Evolutionary conservation across 1,139 yeast genomes (phyloP), one percentile per base, ranked within the genome.

Genomic region (Scheffersomyces segobiensis): DNA sequence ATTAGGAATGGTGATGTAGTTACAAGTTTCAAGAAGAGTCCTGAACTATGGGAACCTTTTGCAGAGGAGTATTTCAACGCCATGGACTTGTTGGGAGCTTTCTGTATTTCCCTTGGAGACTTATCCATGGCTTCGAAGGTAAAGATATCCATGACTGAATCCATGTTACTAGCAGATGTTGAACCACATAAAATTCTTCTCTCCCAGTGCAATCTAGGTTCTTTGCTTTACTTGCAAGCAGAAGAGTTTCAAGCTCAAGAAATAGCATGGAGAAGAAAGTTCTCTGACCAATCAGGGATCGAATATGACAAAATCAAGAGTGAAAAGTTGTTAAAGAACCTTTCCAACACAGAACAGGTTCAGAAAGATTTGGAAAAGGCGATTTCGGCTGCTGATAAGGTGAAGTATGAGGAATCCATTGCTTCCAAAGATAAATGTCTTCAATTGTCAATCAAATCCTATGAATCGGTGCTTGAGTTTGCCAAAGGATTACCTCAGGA

Each of bases 41-140:
- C 79, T n/a, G 81, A 79, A 57, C 84, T 85, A 1, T 86, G 91
- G 90, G 85, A 82, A 62, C 93, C 93, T 2, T 90, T 88, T 66
- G 77, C 87, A 46, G 92, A 88, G 62, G 97, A 91, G 68, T 82
- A 87, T 62, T 88, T 91, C 72, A 86, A 86, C 59, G 89, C 91
- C 2, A 79, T 92, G 75, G 95, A 90, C 64, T 68, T 90, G 59
- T 81, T 87, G 61, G 84, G 88, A 8, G 91, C 93, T 1, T 79
- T 87, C 49, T 87, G 91, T 63, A 72, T 89, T 20, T 80, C 89
- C 1, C 79, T 87, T 6, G 92, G 93, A 10, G 93, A 89, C 67
- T 75, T 87, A 56, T 77, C 83, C 22, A 76, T 84, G 59, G 93
- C 96, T 0, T 75, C 87, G 22, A 79, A 84, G 57, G 81, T 89